phyloP scores from a whole-genome alignment of 176 grass and related monocot genomes.

The Microstegium vimineum region DNA sequence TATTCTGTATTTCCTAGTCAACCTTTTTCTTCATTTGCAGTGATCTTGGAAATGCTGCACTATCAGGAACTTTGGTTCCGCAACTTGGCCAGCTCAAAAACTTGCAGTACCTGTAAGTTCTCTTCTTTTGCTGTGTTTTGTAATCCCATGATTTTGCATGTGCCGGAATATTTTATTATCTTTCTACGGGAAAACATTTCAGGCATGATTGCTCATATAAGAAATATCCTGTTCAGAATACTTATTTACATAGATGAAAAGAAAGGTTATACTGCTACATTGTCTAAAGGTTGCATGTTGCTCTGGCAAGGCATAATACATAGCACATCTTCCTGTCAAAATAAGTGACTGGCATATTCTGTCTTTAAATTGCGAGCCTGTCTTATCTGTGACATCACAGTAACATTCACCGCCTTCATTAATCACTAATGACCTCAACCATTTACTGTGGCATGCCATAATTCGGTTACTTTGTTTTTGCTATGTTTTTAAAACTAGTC shows the following conservation, averaged over 20 bases:
- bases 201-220: neutral
- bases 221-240: neutral
- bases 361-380: neutral
- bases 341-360: neutral
- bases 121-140: neutral
- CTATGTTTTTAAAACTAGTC: neutral
- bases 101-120: slow-evolving; percentile 92
- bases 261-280: neutral
- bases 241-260: neutral
- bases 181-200: slow-evolving; percentile 1
- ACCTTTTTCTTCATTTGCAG: slow-evolving; percentile 37
- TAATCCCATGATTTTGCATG: slow-evolving; percentile 11
- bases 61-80: slow-evolving; percentile 83
- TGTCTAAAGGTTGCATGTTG: neutral
- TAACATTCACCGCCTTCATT: neutral
- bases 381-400: neutral
- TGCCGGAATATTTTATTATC: neutral
- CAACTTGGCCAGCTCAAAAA: slow-evolving; percentile 95
- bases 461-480: neutral
- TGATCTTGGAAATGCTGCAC: slow-evolving; percentile 94
- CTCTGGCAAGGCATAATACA: neutral
- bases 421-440: neutral
- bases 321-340: neutral
- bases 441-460: neutral
- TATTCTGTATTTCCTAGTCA: neutral